Base-by-base conservation (phyloP, 495 filamentous ascomycete genomes). In the Pyronema domesticum region DNA sequence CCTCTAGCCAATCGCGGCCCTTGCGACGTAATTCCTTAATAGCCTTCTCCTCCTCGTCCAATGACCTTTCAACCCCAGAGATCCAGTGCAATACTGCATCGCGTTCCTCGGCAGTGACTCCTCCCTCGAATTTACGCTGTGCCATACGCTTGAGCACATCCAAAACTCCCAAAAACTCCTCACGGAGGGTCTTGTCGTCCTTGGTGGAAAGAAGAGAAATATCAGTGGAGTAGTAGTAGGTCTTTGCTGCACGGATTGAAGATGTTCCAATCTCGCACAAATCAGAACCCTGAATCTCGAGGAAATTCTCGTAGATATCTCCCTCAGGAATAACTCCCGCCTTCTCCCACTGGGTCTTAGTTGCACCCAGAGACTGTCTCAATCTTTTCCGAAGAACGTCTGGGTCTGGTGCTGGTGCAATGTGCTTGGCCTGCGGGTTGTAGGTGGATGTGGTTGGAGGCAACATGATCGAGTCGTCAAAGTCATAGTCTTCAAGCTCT, bases 371-470 rank as follows among this genome's bases (percentile, higher is more conserved):
- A 1, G 85, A 74, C 43, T 75, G 73, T 49, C 76, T 73, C 15
- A 98, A 72, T 59, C 89, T 84, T 19, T 78, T 72, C 48, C 88
- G 80, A 33, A 96, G 70, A 53, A 87, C 79, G 17, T 80, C 71
- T 40, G 88, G 73, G 50, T 89, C 81, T 37, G 91, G 93, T 15
- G 89, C 86, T 3, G 83, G 89, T n/a, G 85, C 80, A 35, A 95
- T 74, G 48, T 82, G 81, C 57, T 88, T 89, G 35, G 84, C 81
- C 59, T 85, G 83, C 59, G 88, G 81, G 58, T 82, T 91, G 68
- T 96, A 98, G 7, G 93, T 96, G 71, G 88, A 95, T 7, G 87
- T 87, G 0, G 91, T 98, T 3, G 91, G 91, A 5, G 91, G 91
- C 11, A 95, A 79, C 81, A 98, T 89, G 39, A 82, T 78, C 14